Evolutionary conservation across 495 filamentous ascomycete genomes (phyloP), one percentile per base, ranked within the genome.

Genomic region (Apodospora peruviana): DNA sequence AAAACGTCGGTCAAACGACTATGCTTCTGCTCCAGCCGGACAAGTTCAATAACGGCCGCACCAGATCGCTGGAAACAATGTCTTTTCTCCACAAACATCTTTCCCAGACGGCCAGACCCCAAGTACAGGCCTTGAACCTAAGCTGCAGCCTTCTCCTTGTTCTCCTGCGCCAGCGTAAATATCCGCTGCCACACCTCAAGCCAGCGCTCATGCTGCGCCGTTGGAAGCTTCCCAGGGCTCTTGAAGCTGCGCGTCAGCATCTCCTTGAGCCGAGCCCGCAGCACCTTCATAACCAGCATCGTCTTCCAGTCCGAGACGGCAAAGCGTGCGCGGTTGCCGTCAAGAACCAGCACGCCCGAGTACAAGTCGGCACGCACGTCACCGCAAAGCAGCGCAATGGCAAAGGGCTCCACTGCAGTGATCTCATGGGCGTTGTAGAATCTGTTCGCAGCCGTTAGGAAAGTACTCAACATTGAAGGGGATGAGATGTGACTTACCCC

Each of bases 391-490:
- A 98, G 62, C 16, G 86, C 82, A 56, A 96, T 79, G 4, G 89
- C 82, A 56, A 95, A 84, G 45, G 86, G 82, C 21, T 94, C 84
- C 7, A 85, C 86, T 0, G 84, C 81, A 2, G 82, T 90, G 0
- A 90, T 95, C 52, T 95, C 90, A 52, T 96, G 89, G 0, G 91
- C 93, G 51, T 94, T 93, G 50, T 90, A 86, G 65, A 80, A 82
- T 47, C 79, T 84, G 39, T 17, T 19, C 4, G 20, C 9, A 1
- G 9, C 45, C 1, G 17, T 63, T 57, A 59, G 34, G 47, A n/a
- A n/a, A n/a, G n/a, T n/a, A n/a, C n/a, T n/a, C n/a, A n/a, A n/a
- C n/a, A n/a, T n/a, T n/a, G n/a, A 5, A 8, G 1, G 11, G 4
- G 44, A 43, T 23, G 21, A 12, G 17, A 36, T 23, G 29, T 11